A percentile compares a stretch with the other conserved stretches of the same genome.
Conservation (phyloP, 257 asterid genomes). For the Ilex aquifolium region DNA sequence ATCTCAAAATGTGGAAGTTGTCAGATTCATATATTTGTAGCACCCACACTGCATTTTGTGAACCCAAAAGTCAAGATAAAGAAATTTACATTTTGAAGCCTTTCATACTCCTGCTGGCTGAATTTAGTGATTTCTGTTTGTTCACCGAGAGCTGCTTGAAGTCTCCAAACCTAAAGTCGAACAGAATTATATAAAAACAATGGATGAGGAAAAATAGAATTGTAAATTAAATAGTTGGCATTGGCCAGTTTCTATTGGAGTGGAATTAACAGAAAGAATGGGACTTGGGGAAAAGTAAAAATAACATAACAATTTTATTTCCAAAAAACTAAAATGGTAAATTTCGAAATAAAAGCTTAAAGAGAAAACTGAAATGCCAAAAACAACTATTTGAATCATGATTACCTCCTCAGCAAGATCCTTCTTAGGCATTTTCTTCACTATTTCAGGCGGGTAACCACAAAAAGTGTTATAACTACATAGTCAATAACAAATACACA, state of each 20-base stretch:
- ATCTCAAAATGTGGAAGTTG: too few relatives aligned
- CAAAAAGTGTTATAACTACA: constrained; percentile 87
- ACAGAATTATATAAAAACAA: constrained; percentile 10
- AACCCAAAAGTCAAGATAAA: constrained; percentile 1
- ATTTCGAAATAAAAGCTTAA: neutral
- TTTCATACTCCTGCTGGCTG: constrained; percentile 94
- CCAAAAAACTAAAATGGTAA: neutral
- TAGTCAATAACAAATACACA: constrained; percentile 9
- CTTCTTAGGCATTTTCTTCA: constrained; percentile 98
- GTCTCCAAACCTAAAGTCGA: constrained; percentile 87
- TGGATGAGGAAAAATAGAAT: neutral
- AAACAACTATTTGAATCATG: neutral
- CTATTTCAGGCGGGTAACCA: constrained; percentile 95
- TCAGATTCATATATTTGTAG: too few relatives aligned
- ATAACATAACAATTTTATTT: too few relatives aligned
- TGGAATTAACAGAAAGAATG: too few relatives aligned
- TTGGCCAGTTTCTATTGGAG: too few relatives aligned
- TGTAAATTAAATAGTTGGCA: too few relatives aligned
- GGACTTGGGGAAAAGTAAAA: too few relatives aligned
- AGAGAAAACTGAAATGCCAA: neutral
- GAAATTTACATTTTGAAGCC: constrained; percentile 78
- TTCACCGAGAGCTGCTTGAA: constrained; percentile 99
- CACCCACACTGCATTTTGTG: too few relatives aligned
- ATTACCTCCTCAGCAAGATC: constrained; percentile 98
- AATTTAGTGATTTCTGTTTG: constrained; percentile 91